phyloP scores from a whole-genome alignment of 2,329 filamentous ascomycete species.

The Didymosphaeria variabile region DNA sequence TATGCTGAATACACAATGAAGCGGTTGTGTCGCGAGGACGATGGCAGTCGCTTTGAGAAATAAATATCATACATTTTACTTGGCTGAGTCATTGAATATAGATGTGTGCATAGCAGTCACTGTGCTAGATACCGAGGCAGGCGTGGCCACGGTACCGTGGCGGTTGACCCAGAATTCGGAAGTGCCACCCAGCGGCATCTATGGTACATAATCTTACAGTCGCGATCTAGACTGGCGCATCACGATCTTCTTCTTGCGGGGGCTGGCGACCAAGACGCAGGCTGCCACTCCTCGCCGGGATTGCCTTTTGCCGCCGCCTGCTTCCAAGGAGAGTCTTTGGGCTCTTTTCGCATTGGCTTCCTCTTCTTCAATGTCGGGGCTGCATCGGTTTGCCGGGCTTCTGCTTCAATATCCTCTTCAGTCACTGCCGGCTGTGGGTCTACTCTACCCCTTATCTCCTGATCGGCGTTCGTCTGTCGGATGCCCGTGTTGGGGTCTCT shows the following conservation, averaged over 20 bases:
- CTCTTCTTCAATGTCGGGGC: conserved; percentile 31
- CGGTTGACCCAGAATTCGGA: not conserved
- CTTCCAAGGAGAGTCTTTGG: conserved; percentile 53
- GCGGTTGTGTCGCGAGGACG: not conserved
- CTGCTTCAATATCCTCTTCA: conserved; percentile 12
- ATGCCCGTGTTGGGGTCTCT: conserved; percentile 54
- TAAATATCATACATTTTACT: not conserved
- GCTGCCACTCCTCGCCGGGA: conserved; percentile 58
- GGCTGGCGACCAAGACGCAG: conserved; percentile 55
- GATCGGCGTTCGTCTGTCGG: conserved; percentile 41
- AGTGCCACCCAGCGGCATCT: not conserved
- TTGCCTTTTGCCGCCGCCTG: conserved; percentile 43
- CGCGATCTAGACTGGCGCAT: not conserved
- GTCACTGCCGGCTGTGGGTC: conserved; percentile 20
- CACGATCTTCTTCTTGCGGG: conserved; percentile 44
- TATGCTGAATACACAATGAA: not conserved
- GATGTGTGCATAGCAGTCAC: not conserved
- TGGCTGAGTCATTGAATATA: not conserved
- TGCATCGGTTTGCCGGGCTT: conserved; percentile 31
- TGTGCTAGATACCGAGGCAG: not conserved
- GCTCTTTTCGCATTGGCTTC: conserved; percentile 36
- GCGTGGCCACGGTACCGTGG: not conserved
- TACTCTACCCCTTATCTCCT: conserved; percentile 41
- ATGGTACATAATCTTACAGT: conserved; percentile 1
- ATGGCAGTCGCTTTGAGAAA: not conserved